phyloP scores from a whole-genome alignment of 1,284 basidiomycete species.

The Peniophora sp. region DNA sequence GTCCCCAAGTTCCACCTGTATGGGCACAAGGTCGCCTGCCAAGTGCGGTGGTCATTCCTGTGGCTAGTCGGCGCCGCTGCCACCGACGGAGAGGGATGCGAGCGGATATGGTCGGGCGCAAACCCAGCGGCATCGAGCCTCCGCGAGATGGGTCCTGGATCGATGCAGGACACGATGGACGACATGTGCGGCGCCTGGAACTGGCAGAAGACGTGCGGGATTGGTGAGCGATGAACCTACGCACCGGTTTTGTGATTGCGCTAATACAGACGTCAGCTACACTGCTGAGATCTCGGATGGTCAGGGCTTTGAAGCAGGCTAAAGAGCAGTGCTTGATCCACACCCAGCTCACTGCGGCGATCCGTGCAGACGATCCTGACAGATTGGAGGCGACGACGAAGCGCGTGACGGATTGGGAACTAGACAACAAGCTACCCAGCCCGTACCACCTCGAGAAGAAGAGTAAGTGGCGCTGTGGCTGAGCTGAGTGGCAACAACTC shows the following conservation, averaged over 20 bases:
- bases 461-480: no score
- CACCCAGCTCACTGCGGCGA: neutral
- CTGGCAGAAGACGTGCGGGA: slow-evolving; percentile 9
- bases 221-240: slow-evolving; percentile 1
- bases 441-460: no score
- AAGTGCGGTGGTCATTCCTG: slow-evolving; percentile 14
- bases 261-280: neutral
- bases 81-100: slow-evolving; percentile 15
- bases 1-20: slow-evolving; percentile 16
- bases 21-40: slow-evolving; percentile 10
- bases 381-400: no score
- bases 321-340: neutral
- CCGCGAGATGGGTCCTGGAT: slow-evolving; percentile 10
- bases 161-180: slow-evolving; percentile 10
- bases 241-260: neutral
- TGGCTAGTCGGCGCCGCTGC: slow-evolving; percentile 6
- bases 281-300: neutral
- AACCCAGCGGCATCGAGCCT: slow-evolving; percentile 9
- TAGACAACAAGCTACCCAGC: no score
- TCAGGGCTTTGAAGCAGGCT: neutral
- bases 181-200: slow-evolving; percentile 11
- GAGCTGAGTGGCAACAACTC: no score
- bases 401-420: no score
- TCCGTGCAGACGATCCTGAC: no score
- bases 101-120: slow-evolving; percentile 12